These are phyloP conservation scores for Solanum appendiculatum DNA, from an alignment of 257 asterid genomes.

Conservation along the genomic window DNA sequence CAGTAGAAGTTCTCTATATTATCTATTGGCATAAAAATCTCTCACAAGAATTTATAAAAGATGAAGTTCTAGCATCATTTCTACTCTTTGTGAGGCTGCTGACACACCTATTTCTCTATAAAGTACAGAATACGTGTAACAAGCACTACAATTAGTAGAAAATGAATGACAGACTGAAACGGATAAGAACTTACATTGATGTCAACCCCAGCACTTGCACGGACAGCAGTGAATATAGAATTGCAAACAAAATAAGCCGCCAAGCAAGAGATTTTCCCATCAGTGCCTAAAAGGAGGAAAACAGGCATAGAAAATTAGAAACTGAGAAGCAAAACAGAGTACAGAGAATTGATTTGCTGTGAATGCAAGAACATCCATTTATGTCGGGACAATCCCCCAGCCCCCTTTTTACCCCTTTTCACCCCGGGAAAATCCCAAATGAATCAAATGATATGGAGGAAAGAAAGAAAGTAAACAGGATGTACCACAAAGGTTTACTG, in stretches of 20 bases:
- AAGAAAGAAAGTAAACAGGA: not conserved
- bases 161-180: not conserved
- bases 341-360: not conserved
- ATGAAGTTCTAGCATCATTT: not conserved
- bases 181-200: slow-evolving; percentile 50
- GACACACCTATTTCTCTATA: not conserved
- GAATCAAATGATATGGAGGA: not conserved
- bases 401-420: too few species aligned
- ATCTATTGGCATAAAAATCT: not conserved
- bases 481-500: slow-evolving; percentile 84
- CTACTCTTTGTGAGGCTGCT: not conserved
- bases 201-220: slow-evolving; percentile 44
- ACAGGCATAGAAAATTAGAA: not conserved
- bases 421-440: not conserved
- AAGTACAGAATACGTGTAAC: not conserved
- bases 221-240: slow-evolving; percentile 50
- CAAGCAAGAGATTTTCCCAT: slow-evolving; percentile 74
- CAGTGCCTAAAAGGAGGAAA: slow-evolving; percentile 52
- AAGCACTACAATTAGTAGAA: not conserved
- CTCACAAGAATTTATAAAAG: not conserved
- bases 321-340: not conserved
- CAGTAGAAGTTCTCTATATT: not conserved
- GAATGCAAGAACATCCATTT: not conserved
- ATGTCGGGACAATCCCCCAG: not conserved
- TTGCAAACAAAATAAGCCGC: slow-evolving; percentile 80